phyloP scores from a whole-genome alignment of 768 basidiomycete species.

The Amanita inopinata region DNA sequence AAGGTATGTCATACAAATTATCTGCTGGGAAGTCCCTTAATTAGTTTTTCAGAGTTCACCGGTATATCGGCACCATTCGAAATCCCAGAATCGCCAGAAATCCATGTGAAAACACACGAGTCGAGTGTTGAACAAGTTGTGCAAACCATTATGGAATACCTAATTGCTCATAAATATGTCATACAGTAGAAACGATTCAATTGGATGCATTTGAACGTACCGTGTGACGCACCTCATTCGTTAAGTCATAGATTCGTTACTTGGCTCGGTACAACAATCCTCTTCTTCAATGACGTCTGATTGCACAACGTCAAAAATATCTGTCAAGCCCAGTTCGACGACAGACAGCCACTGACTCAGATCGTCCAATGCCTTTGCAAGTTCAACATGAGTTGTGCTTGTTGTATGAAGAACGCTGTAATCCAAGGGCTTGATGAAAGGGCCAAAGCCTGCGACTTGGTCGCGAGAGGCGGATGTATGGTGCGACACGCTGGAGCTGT shows the following conservation, averaged over 20 bases:
- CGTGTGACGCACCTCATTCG: no score
- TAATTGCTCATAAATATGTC: constrained; percentile 39
- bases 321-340: constrained; percentile 62
- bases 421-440: constrained; percentile 57
- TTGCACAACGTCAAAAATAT: constrained; percentile 46
- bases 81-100: constrained; percentile 73
- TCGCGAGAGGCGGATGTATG: not conserved
- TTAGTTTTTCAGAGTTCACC: constrained; percentile 72
- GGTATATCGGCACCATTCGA: constrained; percentile 98
- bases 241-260: constrained; percentile 8
- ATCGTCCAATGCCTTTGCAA: constrained; percentile 66
- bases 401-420: constrained; percentile 44
- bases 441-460: constrained; percentile 22
- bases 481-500: not conserved
- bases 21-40: not conserved
- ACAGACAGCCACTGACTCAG: constrained; percentile 68
- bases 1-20: constrained; percentile 45
- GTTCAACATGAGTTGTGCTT: constrained; percentile 55
- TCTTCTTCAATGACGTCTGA: constrained; percentile 58
- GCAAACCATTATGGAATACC: constrained; percentile 68
- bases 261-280: constrained; percentile 29
- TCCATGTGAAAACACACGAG: constrained; percentile 87
- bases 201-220: no score
- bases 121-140: constrained; percentile 73
- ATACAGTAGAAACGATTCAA: not conserved